Conservation (phyloP, 176 grass and related monocot genomes). For the Oryza punctata region DNA sequence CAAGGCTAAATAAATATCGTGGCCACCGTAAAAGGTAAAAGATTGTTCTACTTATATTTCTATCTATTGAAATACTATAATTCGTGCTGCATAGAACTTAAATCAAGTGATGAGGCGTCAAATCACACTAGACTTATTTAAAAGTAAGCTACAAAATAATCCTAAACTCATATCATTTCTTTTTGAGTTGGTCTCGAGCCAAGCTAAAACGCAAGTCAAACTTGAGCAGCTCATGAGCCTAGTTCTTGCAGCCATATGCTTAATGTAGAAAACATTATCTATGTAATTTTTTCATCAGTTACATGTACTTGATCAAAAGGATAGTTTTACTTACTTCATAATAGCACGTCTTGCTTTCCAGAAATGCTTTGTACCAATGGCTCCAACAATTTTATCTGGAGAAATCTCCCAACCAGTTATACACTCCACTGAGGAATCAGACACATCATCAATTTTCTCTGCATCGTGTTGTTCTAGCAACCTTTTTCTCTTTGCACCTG, state of each 20-base stretch:
- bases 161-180: neutral
- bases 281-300: neutral
- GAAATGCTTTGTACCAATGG: constrained; percentile 79
- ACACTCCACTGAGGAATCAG: constrained; percentile 46
- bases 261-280: neutral
- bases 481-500: constrained; percentile 49
- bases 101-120: neutral
- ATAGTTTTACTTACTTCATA: constrained; percentile 59
- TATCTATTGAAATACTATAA: neutral
- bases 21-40: neutral
- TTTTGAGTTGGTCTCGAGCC: neutral
- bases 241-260: neutral
- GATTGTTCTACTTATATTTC: neutral
- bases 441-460: constrained; percentile 42
- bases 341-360: constrained; percentile 94
- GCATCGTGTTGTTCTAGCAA: constrained; percentile 2
- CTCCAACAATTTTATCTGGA: constrained; percentile 68
- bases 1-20: too few species aligned
- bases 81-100: neutral
- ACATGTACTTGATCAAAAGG: neutral
- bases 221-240: neutral
- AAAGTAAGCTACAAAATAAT: neutral
- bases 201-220: neutral
- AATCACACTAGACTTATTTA: neutral
- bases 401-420: constrained; percentile 54